These are phyloP conservation scores for Borovskyia barvae DNA, from an alignment of 208 protist species.

Conservation along the genomic window DNA sequence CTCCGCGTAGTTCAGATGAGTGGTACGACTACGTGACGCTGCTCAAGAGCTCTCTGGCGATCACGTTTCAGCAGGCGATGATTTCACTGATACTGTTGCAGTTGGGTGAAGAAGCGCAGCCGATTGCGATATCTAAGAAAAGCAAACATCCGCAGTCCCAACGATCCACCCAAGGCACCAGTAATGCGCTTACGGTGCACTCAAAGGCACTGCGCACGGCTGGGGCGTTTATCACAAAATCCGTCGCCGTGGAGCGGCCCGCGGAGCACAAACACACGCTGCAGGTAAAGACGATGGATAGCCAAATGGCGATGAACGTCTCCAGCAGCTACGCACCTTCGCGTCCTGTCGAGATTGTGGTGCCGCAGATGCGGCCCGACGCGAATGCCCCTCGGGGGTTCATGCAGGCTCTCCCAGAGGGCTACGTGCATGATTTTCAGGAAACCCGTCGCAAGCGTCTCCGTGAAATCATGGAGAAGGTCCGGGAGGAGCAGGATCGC, in stretches of 20 bases:
- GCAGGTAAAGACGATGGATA: constrained; percentile 90
- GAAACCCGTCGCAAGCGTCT: constrained; percentile 74
- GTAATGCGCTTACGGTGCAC: constrained; percentile 58
- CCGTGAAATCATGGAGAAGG: constrained; percentile 82
- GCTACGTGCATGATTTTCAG: constrained; percentile 64
- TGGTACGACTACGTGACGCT: constrained; percentile 70
- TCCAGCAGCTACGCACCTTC: constrained; percentile 86
- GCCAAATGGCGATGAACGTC: constrained; percentile 83
- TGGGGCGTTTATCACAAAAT: constrained; percentile 75
- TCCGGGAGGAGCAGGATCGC: constrained; percentile 71
- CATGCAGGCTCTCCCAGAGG: constrained; percentile 73
- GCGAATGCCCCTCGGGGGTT: constrained; percentile 74
- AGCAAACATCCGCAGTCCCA: neutral
- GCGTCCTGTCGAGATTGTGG: constrained; percentile 69
- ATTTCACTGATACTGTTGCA: constrained; percentile 73
- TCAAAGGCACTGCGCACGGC: constrained; percentile 55
- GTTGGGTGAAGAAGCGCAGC: constrained; percentile 34
- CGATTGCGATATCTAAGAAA: neutral
- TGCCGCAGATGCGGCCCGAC: constrained; percentile 66
- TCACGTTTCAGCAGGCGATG: constrained; percentile 79
- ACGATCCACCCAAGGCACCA: constrained; percentile 2
- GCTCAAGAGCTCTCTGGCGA: constrained; percentile 63
- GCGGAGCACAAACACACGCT: constrained; percentile 54
- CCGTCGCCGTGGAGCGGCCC: constrained; percentile 48
- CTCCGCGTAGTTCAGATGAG: constrained; percentile 27